Evolutionary conservation across 495 filamentous ascomycete species (phyloP).

Genomic region (Hypoxylon lienhwacheense): DNA sequence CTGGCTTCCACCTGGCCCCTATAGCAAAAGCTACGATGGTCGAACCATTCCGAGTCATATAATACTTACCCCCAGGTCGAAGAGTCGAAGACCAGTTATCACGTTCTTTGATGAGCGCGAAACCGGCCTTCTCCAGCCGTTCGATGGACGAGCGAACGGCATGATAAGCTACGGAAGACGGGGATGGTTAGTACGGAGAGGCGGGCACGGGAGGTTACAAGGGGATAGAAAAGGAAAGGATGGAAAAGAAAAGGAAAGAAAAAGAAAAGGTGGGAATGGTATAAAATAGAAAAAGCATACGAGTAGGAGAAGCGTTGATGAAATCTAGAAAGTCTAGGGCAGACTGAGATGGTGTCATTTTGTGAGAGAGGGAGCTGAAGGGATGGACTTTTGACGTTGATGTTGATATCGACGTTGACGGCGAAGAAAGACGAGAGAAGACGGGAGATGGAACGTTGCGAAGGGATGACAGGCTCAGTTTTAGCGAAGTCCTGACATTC

Average conservation of each 20-base stretch:
- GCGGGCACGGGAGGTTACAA: neutral
- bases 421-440: slow-evolving; percentile 1
- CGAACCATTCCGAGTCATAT: slow-evolving; percentile 90
- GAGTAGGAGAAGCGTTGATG: slow-evolving; percentile 91
- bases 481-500: slow-evolving; percentile 7
- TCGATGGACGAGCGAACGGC: slow-evolving; percentile 78
- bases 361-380: slow-evolving; percentile 33
- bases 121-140: slow-evolving; percentile 77
- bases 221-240: too few relatives aligned
- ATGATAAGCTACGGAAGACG: slow-evolving; percentile 75
- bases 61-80: slow-evolving; percentile 90
- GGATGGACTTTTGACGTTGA: neutral
- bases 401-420: neutral
- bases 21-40: slow-evolving; percentile 95
- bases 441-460: slow-evolving; percentile 3
- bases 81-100: slow-evolving; percentile 83
- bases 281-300: slow-evolving; percentile 55
- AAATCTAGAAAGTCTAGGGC: slow-evolving; percentile 89
- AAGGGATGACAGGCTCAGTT: slow-evolving; percentile 1
- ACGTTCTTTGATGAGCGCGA: slow-evolving; percentile 85
- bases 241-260: too few relatives aligned
- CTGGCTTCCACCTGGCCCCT: slow-evolving; percentile 88
- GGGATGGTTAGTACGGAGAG: slow-evolving; percentile 22
- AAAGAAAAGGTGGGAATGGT: neutral
- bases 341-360: slow-evolving; percentile 63